Base-by-base conservation (phyloP, 257 asterid species). In the Apocynum venetum region DNA sequence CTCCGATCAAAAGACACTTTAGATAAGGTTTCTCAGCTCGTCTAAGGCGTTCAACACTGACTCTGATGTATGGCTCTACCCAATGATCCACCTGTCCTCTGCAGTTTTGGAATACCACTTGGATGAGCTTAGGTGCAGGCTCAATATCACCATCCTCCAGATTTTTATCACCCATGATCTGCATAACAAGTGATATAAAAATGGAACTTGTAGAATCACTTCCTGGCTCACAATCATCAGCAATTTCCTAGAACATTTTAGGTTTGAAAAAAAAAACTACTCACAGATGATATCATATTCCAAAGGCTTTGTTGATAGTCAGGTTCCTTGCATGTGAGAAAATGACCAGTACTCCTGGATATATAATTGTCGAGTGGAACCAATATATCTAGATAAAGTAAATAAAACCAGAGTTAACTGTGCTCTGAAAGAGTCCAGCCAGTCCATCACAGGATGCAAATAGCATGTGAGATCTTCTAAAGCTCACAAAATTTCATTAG, bases 291-390 rank as follows among this genome's bases (percentile, higher is more conserved):
- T 77, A 96, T 89, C 98, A 88, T 90, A 79, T 80, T 87, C 98
- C 99, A 96, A 78, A 96, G 97, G 86, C 99, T 93, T 85, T 90
- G 96, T 88, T 96, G 99, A 84, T 96, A 96, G 89, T 96, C 93
- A 35, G 98, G 99, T 69, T 93, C 96, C 87, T 93, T 96, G 91
- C 97, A 96, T 10, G 96, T 74, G 76, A 96, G 92, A 76, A 90
- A 96, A 84, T 96, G 98, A 13, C 78, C 81, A 53, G 98, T 96
- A 74, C 99, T 86, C 84, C 97, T 93, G 78, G 99, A 96, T 84
- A 96, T 91, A 59, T 88, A 96, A 86, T 96, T 96, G 87, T 96
- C 99, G 61, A 96, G 75, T 15, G 99, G 99, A 80, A 96, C 98
- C 90, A 96, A 81, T 73, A 96, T 93, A 84, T 96, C 99, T 96